A percentile compares a stretch with the other conserved stretches of the same genome.
phyloP scores from a whole-genome alignment of 1,284 basidiomycete genomes.

The Moesziomyces parantarcticus region DNA sequence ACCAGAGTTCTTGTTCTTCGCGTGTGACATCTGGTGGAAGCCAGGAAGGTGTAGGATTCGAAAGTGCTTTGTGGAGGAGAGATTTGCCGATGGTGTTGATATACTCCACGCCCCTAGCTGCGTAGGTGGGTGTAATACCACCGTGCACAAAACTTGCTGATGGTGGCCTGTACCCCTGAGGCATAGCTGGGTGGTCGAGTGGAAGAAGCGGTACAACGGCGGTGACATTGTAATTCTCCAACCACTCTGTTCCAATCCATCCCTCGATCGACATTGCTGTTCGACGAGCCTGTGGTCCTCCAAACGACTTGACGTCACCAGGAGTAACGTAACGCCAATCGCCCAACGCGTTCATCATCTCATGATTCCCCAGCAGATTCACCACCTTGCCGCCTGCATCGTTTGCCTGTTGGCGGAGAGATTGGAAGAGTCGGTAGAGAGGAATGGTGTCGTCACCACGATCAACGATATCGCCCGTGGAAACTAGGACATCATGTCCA shows the following conservation, averaged over 20 bases:
- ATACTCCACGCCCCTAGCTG: constrained; percentile 29
- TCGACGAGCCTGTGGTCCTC: constrained; percentile 47
- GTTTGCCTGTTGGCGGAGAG: constrained; percentile 48
- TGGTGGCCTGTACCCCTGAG: constrained; percentile 18
- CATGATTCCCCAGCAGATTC: constrained; percentile 59
- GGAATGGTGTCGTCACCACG: constrained; percentile 64
- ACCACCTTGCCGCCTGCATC: constrained; percentile 51
- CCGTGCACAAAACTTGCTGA: constrained; percentile 62
- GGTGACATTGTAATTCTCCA: constrained; percentile 55
- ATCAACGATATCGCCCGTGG: constrained; percentile 66
- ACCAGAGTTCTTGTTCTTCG: constrained; percentile 52
- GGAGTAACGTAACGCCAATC: constrained; percentile 70
- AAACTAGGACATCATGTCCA: constrained; percentile 59
- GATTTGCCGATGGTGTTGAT: constrained; percentile 55
- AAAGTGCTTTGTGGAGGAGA: constrained; percentile 54
- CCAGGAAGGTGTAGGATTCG: constrained; percentile 6
- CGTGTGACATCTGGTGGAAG: constrained; percentile 40
- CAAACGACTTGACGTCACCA: constrained; percentile 68
- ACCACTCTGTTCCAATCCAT: constrained; percentile 64
- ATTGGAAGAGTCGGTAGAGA: constrained; percentile 59
- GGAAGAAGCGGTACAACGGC: constrained; percentile 47
- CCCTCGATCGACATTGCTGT: constrained; percentile 68
- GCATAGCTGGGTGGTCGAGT: constrained; percentile 6
- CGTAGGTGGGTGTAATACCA: constrained; percentile 60
- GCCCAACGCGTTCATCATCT: constrained; percentile 66